These are phyloP conservation scores for Eucalyptus sp. DNA, from an alignment of 345 rosid species.

Conservation along the genomic window DNA sequence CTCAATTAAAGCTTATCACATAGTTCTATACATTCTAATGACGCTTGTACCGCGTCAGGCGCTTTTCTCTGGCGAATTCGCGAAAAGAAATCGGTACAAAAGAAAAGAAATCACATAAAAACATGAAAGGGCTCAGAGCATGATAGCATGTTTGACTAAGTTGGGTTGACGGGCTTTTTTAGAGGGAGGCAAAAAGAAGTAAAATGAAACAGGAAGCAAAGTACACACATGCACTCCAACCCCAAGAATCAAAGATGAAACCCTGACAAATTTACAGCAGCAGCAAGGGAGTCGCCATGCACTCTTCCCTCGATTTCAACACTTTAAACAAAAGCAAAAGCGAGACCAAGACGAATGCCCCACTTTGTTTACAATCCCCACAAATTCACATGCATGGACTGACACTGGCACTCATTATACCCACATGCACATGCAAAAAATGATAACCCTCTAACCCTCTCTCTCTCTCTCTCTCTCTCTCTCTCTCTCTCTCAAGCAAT, in stretches of 20 bases:
- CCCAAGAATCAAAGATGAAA: conserved; percentile 1
- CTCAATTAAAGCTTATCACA: not conserved
- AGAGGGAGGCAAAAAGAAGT: not conserved
- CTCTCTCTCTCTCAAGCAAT: not conserved
- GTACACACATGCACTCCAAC: conserved; percentile 12
- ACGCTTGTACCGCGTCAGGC: not conserved
- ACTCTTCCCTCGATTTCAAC: conserved; percentile 4
- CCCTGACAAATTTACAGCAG: conserved; percentile 17
- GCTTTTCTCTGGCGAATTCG: not conserved
- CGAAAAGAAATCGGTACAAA: not conserved
- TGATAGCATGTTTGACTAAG: not conserved
- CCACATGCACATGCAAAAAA: conserved; percentile 40
- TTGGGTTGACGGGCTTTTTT: not conserved
- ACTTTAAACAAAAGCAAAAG: not conserved
- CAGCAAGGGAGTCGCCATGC: conserved; percentile 16
- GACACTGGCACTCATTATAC: conserved; percentile 33
- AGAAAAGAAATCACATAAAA: not conserved
- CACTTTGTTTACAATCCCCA: not conserved
- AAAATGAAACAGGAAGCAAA: not conserved
- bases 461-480: not conserved
- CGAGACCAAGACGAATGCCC: not conserved
- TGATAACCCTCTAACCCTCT: not conserved
- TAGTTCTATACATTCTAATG: not conserved
- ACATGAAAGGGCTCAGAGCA: not conserved
- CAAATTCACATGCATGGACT: conserved; percentile 39